Evolutionary conservation across 306 rosid species (phyloP).

Genomic region (Hylodesmum podocarpum): DNA sequence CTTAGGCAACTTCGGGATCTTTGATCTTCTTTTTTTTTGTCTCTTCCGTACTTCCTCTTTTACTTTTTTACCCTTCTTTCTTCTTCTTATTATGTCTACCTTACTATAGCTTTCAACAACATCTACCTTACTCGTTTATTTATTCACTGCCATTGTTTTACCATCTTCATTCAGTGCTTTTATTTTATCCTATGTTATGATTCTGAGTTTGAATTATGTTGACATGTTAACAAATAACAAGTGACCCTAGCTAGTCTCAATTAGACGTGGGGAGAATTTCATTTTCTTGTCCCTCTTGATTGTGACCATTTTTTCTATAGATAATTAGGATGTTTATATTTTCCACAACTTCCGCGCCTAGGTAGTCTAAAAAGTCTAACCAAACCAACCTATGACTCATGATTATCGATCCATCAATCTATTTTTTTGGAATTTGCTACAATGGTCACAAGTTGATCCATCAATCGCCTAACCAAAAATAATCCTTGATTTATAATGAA

Average conservation of each 20-base stretch:
- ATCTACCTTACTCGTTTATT: not conserved
- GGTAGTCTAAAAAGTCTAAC: constrained; percentile 25
- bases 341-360: constrained; percentile 19
- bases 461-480: not conserved
- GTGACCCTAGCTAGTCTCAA: constrained; percentile 2
- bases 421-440: not conserved
- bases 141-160: not conserved
- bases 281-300: constrained; percentile 8
- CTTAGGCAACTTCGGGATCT: constrained; percentile 78
- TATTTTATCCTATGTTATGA: not conserved
- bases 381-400: constrained; percentile 2
- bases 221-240: not conserved
- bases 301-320: not conserved
- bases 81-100: not conserved
- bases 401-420: not conserved
- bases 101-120: not conserved
- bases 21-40: constrained; percentile 30
- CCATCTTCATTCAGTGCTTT: not conserved
- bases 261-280: constrained; percentile 1
- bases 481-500: not conserved
- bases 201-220: not conserved
- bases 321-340: not conserved
- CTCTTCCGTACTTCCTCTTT: not conserved
- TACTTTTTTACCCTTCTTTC: not conserved
- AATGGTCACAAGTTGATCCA: not conserved